A percentile compares a stretch with the other conserved stretches of the same genome.
phyloP scores from a whole-genome alignment of 495 filamentous ascomycete genomes.

The Podospora comata region DNA sequence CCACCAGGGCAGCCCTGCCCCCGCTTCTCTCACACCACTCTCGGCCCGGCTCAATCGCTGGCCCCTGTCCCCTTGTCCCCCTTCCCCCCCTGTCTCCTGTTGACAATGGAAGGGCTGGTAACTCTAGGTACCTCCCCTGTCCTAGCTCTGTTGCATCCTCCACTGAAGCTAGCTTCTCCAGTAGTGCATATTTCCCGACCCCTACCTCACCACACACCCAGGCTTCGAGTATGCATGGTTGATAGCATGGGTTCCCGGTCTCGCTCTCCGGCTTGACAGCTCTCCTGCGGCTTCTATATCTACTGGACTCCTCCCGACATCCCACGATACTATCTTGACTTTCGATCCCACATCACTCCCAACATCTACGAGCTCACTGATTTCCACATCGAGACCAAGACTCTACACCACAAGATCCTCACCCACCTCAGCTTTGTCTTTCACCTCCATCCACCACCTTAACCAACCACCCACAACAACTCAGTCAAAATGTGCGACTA shows the following conservation, averaged over 20 bases:
- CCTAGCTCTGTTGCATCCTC: conserved; percentile 15
- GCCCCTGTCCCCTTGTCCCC: not conserved
- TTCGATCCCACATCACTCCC: conserved; percentile 32
- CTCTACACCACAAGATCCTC: not conserved
- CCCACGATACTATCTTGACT: conserved; percentile 14
- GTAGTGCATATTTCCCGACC: conserved; percentile 22
- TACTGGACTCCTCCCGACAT: conserved; percentile 7
- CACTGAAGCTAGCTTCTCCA: conserved; percentile 12
- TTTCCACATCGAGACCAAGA: conserved; percentile 14
- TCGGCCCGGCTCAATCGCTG: conserved; percentile 7
- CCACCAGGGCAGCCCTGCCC: not conserved
- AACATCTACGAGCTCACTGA: conserved; percentile 10
- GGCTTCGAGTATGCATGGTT: conserved; percentile 21
- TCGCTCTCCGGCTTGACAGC: conserved; percentile 18
- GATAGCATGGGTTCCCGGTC: conserved; percentile 29
- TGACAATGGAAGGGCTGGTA: not conserved
- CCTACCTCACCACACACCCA: conserved; percentile 15
- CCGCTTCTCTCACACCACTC: not conserved
- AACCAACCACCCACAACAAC: not conserved
- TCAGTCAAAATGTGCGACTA: conserved; percentile 34
- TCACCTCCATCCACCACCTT: not conserved
- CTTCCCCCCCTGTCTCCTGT: not conserved
- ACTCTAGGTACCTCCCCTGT: conserved; percentile 4
- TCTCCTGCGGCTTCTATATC: conserved; percentile 11
- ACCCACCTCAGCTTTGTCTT: not conserved